A percentile compares a stretch with the other conserved stretches of the same genome.
Conservation (phyloP, 225 moss, liverwort and hornwort species). For the Marchantia paleacea region DNA sequence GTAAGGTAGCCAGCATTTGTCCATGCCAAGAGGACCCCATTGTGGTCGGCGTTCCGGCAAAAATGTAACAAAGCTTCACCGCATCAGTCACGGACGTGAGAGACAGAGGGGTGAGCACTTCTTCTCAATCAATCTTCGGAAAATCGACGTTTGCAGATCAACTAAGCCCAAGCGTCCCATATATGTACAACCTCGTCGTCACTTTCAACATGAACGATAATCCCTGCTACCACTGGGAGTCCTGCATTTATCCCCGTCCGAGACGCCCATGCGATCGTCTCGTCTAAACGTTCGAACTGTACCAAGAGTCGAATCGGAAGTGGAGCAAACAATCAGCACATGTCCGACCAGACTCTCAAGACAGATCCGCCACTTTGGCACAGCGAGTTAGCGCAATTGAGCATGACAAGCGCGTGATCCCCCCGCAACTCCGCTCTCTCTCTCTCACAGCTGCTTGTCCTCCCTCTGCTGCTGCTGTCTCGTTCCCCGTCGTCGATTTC, state of each 20-base stretch:
- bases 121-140: not conserved
- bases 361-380: not conserved
- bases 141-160: not conserved
- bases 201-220: not conserved
- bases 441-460: not conserved
- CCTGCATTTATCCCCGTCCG: not conserved
- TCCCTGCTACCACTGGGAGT: no score
- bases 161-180: not conserved
- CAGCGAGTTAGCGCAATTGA: not conserved
- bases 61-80: not conserved
- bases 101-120: not conserved
- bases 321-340: not conserved
- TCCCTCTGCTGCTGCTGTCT: no score
- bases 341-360: not conserved
- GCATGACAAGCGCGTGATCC: not conserved
- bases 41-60: not conserved
- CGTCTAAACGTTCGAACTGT: not conserved
- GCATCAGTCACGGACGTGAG: not conserved
- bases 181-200: not conserved
- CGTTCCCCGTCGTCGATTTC: no score
- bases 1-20: constrained; percentile 66
- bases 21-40: constrained; percentile 63
- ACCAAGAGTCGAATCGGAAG: not conserved
- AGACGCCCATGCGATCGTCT: not conserved
- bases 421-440: not conserved